Evolutionary conservation across 176 grass and related monocot genomes (phyloP), one percentile per base, ranked within the genome.

Genomic region (Phoenix dactylifera): DNA sequence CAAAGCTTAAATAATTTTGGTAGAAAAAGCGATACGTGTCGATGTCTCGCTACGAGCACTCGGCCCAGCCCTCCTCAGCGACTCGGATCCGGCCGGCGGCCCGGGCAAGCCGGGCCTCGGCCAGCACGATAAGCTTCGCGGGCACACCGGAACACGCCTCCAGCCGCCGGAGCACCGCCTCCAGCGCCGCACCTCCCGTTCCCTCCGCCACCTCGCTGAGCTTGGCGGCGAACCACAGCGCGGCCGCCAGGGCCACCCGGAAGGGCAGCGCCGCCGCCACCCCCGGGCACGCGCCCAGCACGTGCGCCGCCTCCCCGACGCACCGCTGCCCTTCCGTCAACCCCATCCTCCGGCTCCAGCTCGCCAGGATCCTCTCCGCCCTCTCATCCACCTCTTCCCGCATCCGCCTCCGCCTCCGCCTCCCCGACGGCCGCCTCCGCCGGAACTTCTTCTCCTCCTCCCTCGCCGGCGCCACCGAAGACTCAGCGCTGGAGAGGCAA

Each of bases 51-150:
- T 22, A 79, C 9, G 74, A 51, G 57, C 71, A 95, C 68, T 95
- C 85, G 18, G 74, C 85, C 85, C 78, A 95, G 3, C 78, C 89
- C 52, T 85, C 88, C 50, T 58, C 68, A 1, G 28, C 52, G 52
- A 68, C 52, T 39, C 52, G 52, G 65, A 3, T 18, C 5, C 65
- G 18, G 9, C 30, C 20, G 32, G 60, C 30, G 12, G 3, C 1
- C 49, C 28, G 52, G 14, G 18, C n/a, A 26, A 68, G 30, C 52
- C 65, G 52, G 26, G 26, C 54, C 51, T 68, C 65, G 26, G 28
- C 65, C 15, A 28, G 16, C 10, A 55, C 7, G 28, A 68, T 68
- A 1, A 57, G 26, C 65, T 52, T 68, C 65, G 65, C 65, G 17
- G 65, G 65, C 52, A 68, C 65, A 29, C 65, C 65, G 18, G 52